Evolutionary conservation across 1,139 yeast genomes (phyloP), one percentile per base, ranked within the genome.

Genomic region (Kodamaea ohmeri): DNA sequence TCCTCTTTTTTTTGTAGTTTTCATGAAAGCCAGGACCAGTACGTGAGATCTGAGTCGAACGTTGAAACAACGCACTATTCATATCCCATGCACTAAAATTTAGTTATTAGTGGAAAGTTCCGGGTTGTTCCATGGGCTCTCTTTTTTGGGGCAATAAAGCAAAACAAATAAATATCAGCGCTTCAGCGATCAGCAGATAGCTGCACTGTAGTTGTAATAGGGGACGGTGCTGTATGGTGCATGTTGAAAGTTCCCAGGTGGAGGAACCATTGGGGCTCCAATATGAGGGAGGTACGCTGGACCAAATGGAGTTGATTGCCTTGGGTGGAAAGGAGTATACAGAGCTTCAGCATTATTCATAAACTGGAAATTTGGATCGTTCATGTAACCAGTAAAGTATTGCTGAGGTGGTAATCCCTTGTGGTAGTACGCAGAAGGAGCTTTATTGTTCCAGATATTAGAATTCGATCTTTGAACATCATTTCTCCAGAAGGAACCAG

Each of bases 121-220:
- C 6, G 22, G 9, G 9, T 9, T 20, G 22, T 6, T 20, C 22
- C 22, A 9, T 20, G 22, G 22, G 22, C 9, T 9, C 6, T 7
- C 9, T 7, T 20, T 19, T n/a, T 12, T 14, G 14, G 24, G 29
- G 22, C 13, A 16, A 25, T 15, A 12, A 25, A 29, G 26, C 34
- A 31, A 22, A 32, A 24, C 25, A 25, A 11, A 20, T 19, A 25
- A 30, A 31, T 32, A 35, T 15, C 17, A 16, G 9, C 12, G 4
- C 4, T 16, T 13, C 4, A 4, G 20, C 9, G 5, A 9, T 45
- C 50, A 63, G 46, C 67, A 63, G 19, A 65, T 53, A 32, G 67
- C 63, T 62, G 63, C 57, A 48, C 58, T 60, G 39, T 56, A 61
- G 25, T 56, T 53, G 47, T 63, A 65, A 47, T 64, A 67, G 14